Evolutionary conservation across 108 stramenopile genomes (phyloP), one percentile per base, ranked within the genome.

Genomic region (Fistulifera pelliculosa): DNA sequence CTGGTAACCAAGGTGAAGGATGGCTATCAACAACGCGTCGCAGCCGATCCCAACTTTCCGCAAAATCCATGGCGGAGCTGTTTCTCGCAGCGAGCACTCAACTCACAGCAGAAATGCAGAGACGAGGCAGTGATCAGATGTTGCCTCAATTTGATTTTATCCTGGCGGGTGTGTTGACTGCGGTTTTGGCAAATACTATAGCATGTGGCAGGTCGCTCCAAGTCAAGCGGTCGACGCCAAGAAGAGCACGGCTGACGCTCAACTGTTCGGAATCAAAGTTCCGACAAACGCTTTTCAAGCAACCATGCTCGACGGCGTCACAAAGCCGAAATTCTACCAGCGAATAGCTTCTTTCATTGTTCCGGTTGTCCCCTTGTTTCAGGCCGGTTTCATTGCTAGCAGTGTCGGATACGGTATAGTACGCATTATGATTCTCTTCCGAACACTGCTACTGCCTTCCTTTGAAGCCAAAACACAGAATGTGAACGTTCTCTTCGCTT

Each of bases 251-350:
- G 52, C 35, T 48, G 49, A 42, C 24, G 39, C n/a, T 14, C 11
- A 45, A 24, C 1, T 70, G 17, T 58, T 77, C 17, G 58, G 60
- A 11, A 28, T 13, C 25, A 53, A 60, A 5, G 77, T 89, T 28
- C 87, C 87, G 21, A 84, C 80, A 14, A 90, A 90, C 57, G 84
- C 82, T 23, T 87, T 87, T 67, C 85, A 83, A 52, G 39, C 49
- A 19, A 63, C 55, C 28, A 68, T 74, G 35, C 49, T 80, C 27
- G 83, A 85, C 65, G 82, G 86, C 14, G 41, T 56, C 0, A 80
- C 82, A 7, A 22, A 47, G 2, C 83, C 83, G 11, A 66, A 74
- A 0, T 4, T 68, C 0, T 8, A 42, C 23, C 70, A 77, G 35
- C 64, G 88, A 23, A 26, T 77, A 1, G 55, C 59, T 39, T 75